Percentiles rank a stretch among this genome's conserved stretches.
Conservation (phyloP, 164 flowering plant genomes). For the Magnolia officinalis region DNA sequence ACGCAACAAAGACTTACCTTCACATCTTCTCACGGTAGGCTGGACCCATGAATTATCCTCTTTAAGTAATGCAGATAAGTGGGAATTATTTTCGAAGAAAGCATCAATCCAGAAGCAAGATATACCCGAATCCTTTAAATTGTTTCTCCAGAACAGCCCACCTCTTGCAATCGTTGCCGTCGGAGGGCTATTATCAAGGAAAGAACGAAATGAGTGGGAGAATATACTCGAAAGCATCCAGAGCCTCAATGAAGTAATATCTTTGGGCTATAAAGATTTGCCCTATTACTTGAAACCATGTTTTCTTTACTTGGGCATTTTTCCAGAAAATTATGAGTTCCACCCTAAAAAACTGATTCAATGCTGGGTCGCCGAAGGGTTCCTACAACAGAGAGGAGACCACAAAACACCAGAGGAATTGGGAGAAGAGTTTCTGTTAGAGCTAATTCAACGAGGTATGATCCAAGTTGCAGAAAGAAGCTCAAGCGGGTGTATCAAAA, state of each 20-base stretch:
- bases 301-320: conserved; percentile 8
- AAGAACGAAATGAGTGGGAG: not conserved
- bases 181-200: conserved; percentile 7
- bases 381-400: not conserved
- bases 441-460: conserved; percentile 10
- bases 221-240: not conserved
- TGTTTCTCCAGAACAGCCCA: not conserved
- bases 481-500: not conserved
- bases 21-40: too few species aligned
- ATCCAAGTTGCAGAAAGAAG: conserved; percentile 5
- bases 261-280: conserved; percentile 14
- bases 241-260: not conserved
- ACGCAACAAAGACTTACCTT: not conserved
- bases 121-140: not conserved
- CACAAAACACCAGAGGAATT: conserved; percentile 9
- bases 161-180: conserved; percentile 14
- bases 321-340: conserved; percentile 3
- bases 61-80: not conserved
- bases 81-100: not conserved
- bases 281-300: conserved; percentile 14
- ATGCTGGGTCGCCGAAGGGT: conserved; percentile 6
- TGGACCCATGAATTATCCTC: too few species aligned
- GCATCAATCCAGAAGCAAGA: not conserved
- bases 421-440: conserved; percentile 9
- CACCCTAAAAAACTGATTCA: not conserved